Percentiles rank a stretch among this genome's conserved stretches.
These are phyloP conservation scores for Botrytis paeoniae DNA, from an alignment of 2,329 filamentous ascomycete species.

Conservation along the genomic window DNA sequence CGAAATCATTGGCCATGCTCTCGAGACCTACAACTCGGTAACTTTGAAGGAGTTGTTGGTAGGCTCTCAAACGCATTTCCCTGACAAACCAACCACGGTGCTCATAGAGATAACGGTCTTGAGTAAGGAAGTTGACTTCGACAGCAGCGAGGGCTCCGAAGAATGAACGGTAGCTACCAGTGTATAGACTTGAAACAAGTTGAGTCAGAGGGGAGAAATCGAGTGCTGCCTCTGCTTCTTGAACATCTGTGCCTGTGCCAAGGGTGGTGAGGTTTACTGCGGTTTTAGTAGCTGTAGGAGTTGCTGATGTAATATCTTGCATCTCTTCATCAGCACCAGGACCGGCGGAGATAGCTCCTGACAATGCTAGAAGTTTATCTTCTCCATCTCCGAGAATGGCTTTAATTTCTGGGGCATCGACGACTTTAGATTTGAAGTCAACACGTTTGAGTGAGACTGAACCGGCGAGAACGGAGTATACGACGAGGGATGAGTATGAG, in stretches of 20 bases:
- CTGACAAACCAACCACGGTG: constrained; percentile 97
- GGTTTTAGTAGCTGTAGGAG: constrained; percentile 55
- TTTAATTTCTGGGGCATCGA: constrained; percentile 97
- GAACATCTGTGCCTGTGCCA: constrained; percentile 65
- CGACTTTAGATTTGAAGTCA: constrained; percentile 98
- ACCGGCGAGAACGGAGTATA: constrained; percentile 93
- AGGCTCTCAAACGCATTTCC: constrained; percentile 94
- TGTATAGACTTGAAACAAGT: constrained; percentile 88
- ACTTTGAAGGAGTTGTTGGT: constrained; percentile 94
- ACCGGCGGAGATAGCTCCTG: constrained; percentile 76
- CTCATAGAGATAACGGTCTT: constrained; percentile 93
- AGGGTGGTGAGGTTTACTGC: constrained; percentile 87
- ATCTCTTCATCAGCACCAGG: constrained; percentile 78
- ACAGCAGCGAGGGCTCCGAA: constrained; percentile 86
- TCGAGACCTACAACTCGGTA: constrained; percentile 95
- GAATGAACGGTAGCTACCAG: constrained; percentile 89
- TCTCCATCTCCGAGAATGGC: constrained; percentile 89
- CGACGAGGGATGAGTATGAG: constrained; percentile 90
- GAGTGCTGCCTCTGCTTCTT: constrained; percentile 75
- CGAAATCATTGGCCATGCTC: constrained; percentile 97
- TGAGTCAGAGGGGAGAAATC: constrained; percentile 88
- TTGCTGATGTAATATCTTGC: constrained; percentile 56
- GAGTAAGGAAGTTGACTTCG: constrained; percentile 89
- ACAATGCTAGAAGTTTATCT: constrained; percentile 80
- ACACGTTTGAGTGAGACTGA: constrained; percentile 93